Base-by-base conservation (phyloP, 1,284 basidiomycete species). In the Ustilago esculenta region DNA sequence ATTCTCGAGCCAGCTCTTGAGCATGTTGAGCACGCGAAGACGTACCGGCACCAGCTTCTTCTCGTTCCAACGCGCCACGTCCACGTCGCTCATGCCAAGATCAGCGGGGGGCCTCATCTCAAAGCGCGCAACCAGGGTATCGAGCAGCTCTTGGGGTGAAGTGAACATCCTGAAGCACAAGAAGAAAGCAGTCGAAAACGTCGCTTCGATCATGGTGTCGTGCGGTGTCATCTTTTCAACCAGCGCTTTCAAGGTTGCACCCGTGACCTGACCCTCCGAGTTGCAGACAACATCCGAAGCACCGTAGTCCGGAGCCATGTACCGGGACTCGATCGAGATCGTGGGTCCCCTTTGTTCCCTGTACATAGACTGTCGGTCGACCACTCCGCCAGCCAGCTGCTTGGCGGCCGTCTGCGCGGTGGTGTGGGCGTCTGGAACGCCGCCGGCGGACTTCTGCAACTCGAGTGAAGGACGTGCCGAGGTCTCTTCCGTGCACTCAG, bases 211-310 rank as follows among this genome's bases (percentile, higher is more conserved):
- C 44, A 92, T 87, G 43, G 89, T 89, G 76, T 94, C 92, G 78
- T 95, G 92, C 2, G 94, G 92, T n/a, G 94, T 95, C 89, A 98
- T 90, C 84, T 92, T 92, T 83, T 95, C 94, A 9, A 98, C 89
- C 36, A 98, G 85, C 2, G 90, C 94, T 14, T 87, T 86, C 53
- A 98, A 84, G 2, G 93, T 94, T 1, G 93, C 96, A 23, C 94
- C 94, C 8, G 94, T 90, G 18, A 98, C 87, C 60, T 89, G 87
- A 2, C 93, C 93, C 15, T 98, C 94, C 40, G 86, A 86, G 81
- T 95, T 96, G 85, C 92, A 94, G 1, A 90, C 88, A 45, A 96
- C 90, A 76, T 98, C 94, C 37, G 90, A 87, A 2, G 88, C 84
- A 41, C 86, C 75, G 50, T 83, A 80, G 39, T 63, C 55, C 1